Base-by-base conservation (phyloP, 495 filamentous ascomycete genomes). In the Penicillium taxi region DNA sequence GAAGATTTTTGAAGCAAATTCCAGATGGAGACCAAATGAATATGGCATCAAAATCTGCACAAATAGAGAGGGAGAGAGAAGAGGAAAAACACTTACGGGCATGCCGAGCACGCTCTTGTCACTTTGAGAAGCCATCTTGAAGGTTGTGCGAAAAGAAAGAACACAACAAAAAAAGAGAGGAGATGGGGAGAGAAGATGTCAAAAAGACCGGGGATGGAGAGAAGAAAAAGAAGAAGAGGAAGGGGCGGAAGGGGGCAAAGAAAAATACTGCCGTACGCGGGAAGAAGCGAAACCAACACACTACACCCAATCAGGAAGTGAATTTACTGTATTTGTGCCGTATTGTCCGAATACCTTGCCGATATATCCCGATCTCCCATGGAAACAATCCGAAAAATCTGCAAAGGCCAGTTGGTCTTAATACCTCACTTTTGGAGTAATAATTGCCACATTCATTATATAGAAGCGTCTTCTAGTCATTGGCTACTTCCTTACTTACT, bases 41-140 rank as follows among this genome's bases (percentile, higher is more conserved):
- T n/a, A n/a, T n/a, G n/a, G n/a, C n/a, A n/a, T n/a, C n/a, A n/a
- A n/a, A n/a, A n/a, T n/a, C n/a, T n/a, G n/a, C n/a, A n/a, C n/a
- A n/a, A n/a, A n/a, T n/a, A n/a, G n/a, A 35, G 26, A 22, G 12
- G 24, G 21, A 28, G 15, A 22, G 11, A 13, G 25, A 6, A 25
- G 9, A 39, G 38, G 29, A 32, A 9, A 47, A 42, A 20, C 38
- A 64, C 67, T 62, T 65, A 70, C 63, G 57, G 66, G 87, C 86
- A 95, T 91, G 75, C 88, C 88, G 77, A 94, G 68, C 62, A 89
- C 73, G 67, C 78, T 72, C 82, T 88, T 86, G 45, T 84, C 85
- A 48, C 45, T 52, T 54, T 72, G 66, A 50, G 55, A 53, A 45
- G 61, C 48, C 70, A 73, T 73, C 51, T 49, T 72, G 62, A 63